A percentile compares a stretch with the other conserved stretches of the same genome.
Conservation (phyloP, 139 green algal species). For the Closterium sp. region DNA sequence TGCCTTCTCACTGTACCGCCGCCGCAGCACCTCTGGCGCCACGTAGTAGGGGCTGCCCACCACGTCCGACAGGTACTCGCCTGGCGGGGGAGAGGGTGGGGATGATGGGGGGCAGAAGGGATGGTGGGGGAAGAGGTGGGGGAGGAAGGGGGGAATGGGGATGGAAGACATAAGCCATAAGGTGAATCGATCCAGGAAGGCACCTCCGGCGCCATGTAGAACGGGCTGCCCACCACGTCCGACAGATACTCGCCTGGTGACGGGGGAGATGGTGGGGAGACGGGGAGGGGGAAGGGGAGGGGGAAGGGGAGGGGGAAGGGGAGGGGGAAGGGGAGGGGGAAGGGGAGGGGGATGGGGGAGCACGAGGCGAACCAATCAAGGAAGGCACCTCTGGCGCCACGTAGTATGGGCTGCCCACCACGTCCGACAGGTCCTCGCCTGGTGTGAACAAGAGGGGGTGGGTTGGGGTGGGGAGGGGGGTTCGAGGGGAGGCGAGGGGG, state of each 20-base stretch:
- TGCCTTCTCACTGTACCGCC: slow-evolving; percentile 77
- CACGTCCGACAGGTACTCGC: slow-evolving; percentile 82
- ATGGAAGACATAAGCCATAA: neutral
- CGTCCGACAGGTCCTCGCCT: neutral
- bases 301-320: neutral
- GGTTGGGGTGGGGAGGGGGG: too few relatives aligned
- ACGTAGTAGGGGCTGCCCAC: slow-evolving; percentile 94
- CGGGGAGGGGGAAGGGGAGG: neutral
- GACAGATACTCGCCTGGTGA: slow-evolving; percentile 72
- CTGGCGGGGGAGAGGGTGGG: slow-evolving; percentile 11
- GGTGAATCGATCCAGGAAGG: neutral
- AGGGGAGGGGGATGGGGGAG: neutral
- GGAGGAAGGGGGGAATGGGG: neutral
- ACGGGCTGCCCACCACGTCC: slow-evolving; percentile 88
- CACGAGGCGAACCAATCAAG: neutral
- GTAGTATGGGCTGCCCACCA: slow-evolving; percentile 22
- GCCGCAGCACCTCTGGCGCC: slow-evolving; percentile 78
- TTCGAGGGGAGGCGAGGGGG: too few relatives aligned
- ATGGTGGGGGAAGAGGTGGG: neutral
- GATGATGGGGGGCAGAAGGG: neutral
- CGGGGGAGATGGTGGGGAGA: neutral
- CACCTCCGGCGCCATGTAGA: slow-evolving; percentile 88
- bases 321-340: neutral
- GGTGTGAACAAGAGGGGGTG: too few relatives aligned
- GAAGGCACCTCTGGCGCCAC: slow-evolving; percentile 11